A percentile compares a stretch with the other conserved stretches of the same genome.
phyloP scores from a whole-genome alignment of 192 early-diverging fungal genomes.

The Cladochytrium replicatum region DNA sequence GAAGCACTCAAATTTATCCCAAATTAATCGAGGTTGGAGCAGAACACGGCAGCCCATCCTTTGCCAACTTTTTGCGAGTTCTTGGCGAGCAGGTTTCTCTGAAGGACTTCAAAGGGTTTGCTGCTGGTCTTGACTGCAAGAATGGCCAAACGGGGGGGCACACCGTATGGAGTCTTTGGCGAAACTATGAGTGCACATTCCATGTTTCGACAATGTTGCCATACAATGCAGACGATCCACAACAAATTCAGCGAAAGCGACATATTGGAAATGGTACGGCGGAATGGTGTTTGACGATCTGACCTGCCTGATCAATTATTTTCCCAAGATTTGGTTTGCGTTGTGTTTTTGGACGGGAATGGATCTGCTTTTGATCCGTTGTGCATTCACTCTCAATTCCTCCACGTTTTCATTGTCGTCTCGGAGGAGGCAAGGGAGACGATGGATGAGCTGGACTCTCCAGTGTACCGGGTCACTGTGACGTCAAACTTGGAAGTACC shows the following conservation, averaged over 20 bases:
- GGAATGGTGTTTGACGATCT: not conserved
- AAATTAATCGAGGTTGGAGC: not conserved
- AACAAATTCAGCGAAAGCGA: slow-evolving; percentile 40
- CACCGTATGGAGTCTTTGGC: slow-evolving; percentile 22
- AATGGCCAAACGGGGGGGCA: slow-evolving; percentile 26
- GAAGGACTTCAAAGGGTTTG: slow-evolving; percentile 24
- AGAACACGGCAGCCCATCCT: slow-evolving; percentile 22
- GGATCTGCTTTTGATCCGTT: slow-evolving; percentile 24
- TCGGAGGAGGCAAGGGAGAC: too few relatives aligned
- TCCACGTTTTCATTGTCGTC: slow-evolving; percentile 35
- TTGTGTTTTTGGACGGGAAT: slow-evolving; percentile 32
- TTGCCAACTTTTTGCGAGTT: slow-evolving; percentile 21
- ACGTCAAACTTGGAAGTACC: slow-evolving; percentile 28
- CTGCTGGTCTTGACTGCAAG: slow-evolving; percentile 30
- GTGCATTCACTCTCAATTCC: slow-evolving; percentile 31
- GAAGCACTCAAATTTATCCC: not conserved
- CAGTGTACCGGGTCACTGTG: slow-evolving; percentile 26
- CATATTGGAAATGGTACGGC: slow-evolving; percentile 42
- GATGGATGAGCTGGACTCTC: not conserved
- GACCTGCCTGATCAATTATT: slow-evolving; percentile 1
- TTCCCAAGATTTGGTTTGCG: slow-evolving; percentile 28
- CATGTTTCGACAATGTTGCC: slow-evolving; percentile 40
- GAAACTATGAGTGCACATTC: slow-evolving; percentile 32
- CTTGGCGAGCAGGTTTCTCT: slow-evolving; percentile 24
- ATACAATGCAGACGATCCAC: slow-evolving; percentile 21